phyloP scores from a whole-genome alignment of 495 filamentous ascomycete genomes.

The Parachaetomium inaequale region DNA sequence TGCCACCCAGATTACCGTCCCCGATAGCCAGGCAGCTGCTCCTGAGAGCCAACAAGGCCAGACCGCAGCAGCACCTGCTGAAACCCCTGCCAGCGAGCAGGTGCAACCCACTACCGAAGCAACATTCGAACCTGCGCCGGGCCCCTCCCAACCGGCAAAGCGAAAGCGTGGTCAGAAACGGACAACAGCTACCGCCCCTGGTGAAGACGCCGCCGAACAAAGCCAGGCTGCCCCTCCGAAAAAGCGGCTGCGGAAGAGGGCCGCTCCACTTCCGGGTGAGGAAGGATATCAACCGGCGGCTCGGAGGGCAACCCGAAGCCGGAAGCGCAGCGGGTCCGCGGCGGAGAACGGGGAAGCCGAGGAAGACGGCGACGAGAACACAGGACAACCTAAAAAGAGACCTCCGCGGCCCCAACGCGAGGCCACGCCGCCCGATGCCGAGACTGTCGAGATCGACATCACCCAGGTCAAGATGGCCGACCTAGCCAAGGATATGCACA shows the following conservation, averaged over 20 bases:
- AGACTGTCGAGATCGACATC: constrained; percentile 64
- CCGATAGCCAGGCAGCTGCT: background rate
- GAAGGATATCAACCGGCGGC: constrained; percentile 8
- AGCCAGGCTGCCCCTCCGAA: background rate
- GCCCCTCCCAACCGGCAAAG: constrained; percentile 3
- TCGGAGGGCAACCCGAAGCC: background rate
- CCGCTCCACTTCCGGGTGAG: constrained; percentile 13
- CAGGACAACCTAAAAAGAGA: constrained; percentile 23
- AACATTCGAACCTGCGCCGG: background rate
- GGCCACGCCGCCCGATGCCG: constrained; percentile 73
- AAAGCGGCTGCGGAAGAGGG: constrained; percentile 12
- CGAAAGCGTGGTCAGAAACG: constrained; percentile 24
- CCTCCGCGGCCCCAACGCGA: constrained; percentile 34
- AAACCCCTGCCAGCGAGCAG: background rate
- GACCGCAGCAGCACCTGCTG: background rate
- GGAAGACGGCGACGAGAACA: constrained; percentile 20
- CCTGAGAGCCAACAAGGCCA: constrained; percentile 4
- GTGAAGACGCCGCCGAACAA: constrained; percentile 11
- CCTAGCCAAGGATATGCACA: constrained; percentile 68
- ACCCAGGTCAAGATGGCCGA: constrained; percentile 76
- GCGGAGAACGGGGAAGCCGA: constrained; percentile 7
- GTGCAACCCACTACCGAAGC: background rate
- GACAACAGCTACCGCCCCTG: constrained; percentile 8
- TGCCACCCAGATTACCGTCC: background rate
- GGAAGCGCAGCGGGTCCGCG: constrained; percentile 12